Evolutionary conservation across 768 basidiomycete species (phyloP).

Genomic region (Hortiboletus flavorubellus): DNA sequence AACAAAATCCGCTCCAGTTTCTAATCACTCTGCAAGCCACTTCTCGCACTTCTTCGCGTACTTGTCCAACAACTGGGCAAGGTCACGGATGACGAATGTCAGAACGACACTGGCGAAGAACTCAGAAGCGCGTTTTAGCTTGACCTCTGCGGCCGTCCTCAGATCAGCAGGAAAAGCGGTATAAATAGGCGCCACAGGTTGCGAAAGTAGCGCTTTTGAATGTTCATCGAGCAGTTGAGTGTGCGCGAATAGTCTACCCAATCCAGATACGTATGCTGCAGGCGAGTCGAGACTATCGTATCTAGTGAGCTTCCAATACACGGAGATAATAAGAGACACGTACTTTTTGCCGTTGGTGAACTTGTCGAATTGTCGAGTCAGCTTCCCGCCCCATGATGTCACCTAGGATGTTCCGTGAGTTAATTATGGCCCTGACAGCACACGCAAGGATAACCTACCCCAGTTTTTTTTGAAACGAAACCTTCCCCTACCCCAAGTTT

Average conservation of each 20-base stretch:
- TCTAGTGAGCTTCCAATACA: slow-evolving; percentile 10
- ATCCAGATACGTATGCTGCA: slow-evolving; percentile 72
- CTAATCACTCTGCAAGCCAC: slow-evolving; percentile 75
- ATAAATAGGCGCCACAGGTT: slow-evolving; percentile 70
- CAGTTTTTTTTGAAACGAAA: slow-evolving; percentile 77
- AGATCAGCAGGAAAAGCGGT: slow-evolving; percentile 63
- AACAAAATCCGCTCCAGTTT: slow-evolving; percentile 19
- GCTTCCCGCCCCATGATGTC: slow-evolving; percentile 67
- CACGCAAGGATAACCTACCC: slow-evolving; percentile 36
- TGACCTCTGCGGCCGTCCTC: slow-evolving; percentile 62
- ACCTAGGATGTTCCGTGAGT: slow-evolving; percentile 34
- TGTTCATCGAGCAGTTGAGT: slow-evolving; percentile 87
- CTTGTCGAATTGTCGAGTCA: slow-evolving; percentile 75
- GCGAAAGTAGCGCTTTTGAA: slow-evolving; percentile 64
- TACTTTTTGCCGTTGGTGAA: slow-evolving; percentile 90
- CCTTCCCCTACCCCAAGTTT: slow-evolving; percentile 89
- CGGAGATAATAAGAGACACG: slow-evolving; percentile 25
- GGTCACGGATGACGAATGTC: slow-evolving; percentile 85
- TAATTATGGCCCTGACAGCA: neutral
- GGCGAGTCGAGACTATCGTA: slow-evolving; percentile 78
- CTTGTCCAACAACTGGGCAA: slow-evolving; percentile 85
- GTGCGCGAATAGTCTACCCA: slow-evolving; percentile 68
- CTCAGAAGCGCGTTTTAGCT: slow-evolving; percentile 80
- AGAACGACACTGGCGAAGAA: slow-evolving; percentile 89
- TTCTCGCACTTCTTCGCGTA: slow-evolving; percentile 93